Base-by-base conservation (phyloP, 1,284 basidiomycete species). In the Apiotrichum domesticum region DNA sequence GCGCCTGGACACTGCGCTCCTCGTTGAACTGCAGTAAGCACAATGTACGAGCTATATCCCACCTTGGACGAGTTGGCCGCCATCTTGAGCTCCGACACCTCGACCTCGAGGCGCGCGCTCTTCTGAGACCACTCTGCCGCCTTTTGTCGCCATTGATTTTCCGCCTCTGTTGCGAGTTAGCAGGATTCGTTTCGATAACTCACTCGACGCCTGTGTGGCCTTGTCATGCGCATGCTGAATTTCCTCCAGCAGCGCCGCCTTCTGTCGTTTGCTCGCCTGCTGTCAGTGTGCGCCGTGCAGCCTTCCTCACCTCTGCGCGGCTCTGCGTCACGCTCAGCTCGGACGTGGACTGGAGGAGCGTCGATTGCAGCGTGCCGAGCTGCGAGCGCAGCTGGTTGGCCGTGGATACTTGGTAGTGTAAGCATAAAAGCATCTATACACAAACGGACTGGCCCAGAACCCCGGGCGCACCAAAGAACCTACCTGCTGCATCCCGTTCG, bases 61-160 rank as follows among this genome's bases (percentile, higher is more conserved):
- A 72, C 73, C 61, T 74, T 73, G 34, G 73, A 68, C 9, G 71
- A 70, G 43, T 72, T 67, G 1, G 70, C 67, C 8, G 66, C 80
- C 84, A 93, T 90, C 72, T 88, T 83, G 68, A 92, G 89, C 70
- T 92, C 90, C 6, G 89, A 87, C 49, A 91, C 86, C 67, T 87
- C 81, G 35, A 89, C 82, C 70, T 90, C 86, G 63, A 88, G 85
- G 68, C 88, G 91, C n/a, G 90, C 90, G 10, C 87, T 83, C 77
- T 88, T 90, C 78, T 72, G 67, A 3, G 71, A 71, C 14, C 66
- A 62, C 45, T 74, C 73, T 6, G 64, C 62, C 14, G 50, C 50
- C 57, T 67, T 67, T 41, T 70, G 69, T 9, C 73, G 64, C 14
- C 73, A 62, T 10, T 65, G 67, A 51, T 70, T 70, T 15, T 73